phyloP scores from a whole-genome alignment of 768 basidiomycete genomes.

The Amanita rubescens region DNA sequence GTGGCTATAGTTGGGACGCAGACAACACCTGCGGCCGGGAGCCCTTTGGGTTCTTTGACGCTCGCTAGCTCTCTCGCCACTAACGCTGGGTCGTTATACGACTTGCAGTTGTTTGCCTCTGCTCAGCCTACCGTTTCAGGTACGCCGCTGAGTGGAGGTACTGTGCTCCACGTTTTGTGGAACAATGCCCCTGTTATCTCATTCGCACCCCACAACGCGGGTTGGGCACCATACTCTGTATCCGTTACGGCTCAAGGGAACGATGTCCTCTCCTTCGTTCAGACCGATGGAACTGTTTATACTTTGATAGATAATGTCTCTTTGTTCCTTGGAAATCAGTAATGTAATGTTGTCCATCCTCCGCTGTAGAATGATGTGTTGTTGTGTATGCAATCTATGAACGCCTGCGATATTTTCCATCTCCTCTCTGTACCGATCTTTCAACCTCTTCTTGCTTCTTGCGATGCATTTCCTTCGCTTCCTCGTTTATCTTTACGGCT shows the following conservation, averaged over 20 bases:
- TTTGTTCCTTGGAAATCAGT: slow-evolving; percentile 1
- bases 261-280: not conserved
- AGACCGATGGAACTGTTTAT: not conserved
- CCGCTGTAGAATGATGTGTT: not conserved
- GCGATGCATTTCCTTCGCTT: slow-evolving; percentile 65
- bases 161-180: slow-evolving; percentile 3
- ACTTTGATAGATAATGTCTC: not conserved
- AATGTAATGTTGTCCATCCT: not conserved
- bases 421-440: slow-evolving; percentile 47
- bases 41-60: no score
- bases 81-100: no score
- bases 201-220: not conserved
- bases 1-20: slow-evolving; percentile 36
- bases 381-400: no score
- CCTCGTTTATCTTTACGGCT: slow-evolving; percentile 63
- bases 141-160: slow-evolving; percentile 27
- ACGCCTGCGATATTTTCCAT: slow-evolving; percentile 30
- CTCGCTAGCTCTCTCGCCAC: no score
- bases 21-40: slow-evolving; percentile 25
- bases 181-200: not conserved
- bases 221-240: not conserved
- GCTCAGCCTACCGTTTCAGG: slow-evolving; percentile 14
- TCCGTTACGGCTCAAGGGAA: slow-evolving; percentile 1
- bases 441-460: slow-evolving; percentile 55
- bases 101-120: no score